Evolutionary conservation across 1,284 basidiomycete genomes (phyloP).

Genomic region (Cystobasidium pallidum): DNA sequence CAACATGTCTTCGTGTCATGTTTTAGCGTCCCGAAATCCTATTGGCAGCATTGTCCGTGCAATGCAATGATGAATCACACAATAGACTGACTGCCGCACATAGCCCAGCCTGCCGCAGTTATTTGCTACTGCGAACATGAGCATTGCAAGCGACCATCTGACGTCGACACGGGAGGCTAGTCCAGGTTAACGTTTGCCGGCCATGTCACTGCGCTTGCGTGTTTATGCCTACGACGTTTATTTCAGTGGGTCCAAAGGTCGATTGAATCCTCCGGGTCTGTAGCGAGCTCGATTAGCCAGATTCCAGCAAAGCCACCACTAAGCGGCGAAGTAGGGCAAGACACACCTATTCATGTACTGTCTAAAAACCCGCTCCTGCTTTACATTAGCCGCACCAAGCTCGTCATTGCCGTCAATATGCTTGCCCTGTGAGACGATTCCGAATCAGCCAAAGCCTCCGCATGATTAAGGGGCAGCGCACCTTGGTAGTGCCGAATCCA

Average conservation of each 20-base stretch:
- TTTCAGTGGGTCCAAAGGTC: slow-evolving; percentile 39
- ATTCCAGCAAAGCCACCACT: neutral
- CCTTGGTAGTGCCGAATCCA: slow-evolving; percentile 89
- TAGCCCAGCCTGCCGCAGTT: too few relatives aligned
- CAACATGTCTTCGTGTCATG: too few relatives aligned
- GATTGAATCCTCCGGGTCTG: slow-evolving; percentile 43
- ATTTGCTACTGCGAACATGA: too few relatives aligned
- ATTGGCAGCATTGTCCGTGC: neutral
- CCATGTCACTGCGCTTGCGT: too few relatives aligned
- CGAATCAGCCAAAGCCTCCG: neutral
- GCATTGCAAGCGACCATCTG: too few relatives aligned
- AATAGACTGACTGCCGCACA: too few relatives aligned
- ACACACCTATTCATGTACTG: slow-evolving; percentile 47
- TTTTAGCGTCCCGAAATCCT: too few relatives aligned
- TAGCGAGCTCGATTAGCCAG: neutral
- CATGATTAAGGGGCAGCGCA: slow-evolving; percentile 56
- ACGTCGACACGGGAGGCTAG: too few relatives aligned
- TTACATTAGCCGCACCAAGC: slow-evolving; percentile 33
- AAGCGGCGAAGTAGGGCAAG: too few relatives aligned
- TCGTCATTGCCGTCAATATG: slow-evolving; percentile 46
- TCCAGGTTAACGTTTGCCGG: too few relatives aligned
- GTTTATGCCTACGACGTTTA: too few relatives aligned
- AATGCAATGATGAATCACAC: too few relatives aligned
- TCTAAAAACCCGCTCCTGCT: slow-evolving; percentile 41
- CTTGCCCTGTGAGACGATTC: slow-evolving; percentile 30